Evolutionary conservation across 139 green algal species (phyloP).

Genomic region (Closterium sp.): DNA sequence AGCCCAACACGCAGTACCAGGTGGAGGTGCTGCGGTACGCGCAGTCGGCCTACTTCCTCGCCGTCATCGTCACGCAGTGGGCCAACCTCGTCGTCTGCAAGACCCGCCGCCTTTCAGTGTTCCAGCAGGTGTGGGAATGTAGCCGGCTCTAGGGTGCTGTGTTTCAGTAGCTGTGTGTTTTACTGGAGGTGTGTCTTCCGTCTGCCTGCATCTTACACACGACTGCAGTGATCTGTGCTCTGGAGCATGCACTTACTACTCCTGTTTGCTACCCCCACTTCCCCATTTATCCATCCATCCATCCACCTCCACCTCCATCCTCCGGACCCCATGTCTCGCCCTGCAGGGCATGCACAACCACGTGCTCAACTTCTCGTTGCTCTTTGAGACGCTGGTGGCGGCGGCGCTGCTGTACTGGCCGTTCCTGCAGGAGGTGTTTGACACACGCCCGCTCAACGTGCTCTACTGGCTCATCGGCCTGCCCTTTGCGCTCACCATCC

Average conservation of each 20-base stretch:
- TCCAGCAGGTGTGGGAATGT: slow-evolving; percentile 24
- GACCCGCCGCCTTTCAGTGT: slow-evolving; percentile 72
- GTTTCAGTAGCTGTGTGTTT: neutral
- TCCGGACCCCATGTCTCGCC: neutral
- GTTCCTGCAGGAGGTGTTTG: slow-evolving; percentile 62
- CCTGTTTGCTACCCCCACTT: no score
- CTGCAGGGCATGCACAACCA: slow-evolving; percentile 62
- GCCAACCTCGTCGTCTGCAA: slow-evolving; percentile 74
- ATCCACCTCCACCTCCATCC: neutral
- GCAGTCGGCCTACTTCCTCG: slow-evolving; percentile 76
- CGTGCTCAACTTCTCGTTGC: slow-evolving; percentile 68
- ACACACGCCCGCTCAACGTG: slow-evolving; percentile 63
- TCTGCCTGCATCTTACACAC: no score
- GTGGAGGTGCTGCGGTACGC: slow-evolving; percentile 59
- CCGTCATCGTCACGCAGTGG: slow-evolving; percentile 66
- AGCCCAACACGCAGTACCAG: slow-evolving; percentile 69
- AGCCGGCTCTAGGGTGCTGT: no score
- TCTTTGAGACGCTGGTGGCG: slow-evolving; percentile 65
- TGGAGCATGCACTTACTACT: no score
- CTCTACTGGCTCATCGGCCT: slow-evolving; percentile 70
- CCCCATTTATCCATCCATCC: no score
- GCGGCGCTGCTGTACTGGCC: slow-evolving; percentile 66
- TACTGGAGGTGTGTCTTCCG: no score
- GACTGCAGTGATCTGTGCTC: no score
- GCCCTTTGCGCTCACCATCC: slow-evolving; percentile 67